Conservation (phyloP, 2,329 filamentous ascomycete genomes). For the Aciculosporium take region DNA sequence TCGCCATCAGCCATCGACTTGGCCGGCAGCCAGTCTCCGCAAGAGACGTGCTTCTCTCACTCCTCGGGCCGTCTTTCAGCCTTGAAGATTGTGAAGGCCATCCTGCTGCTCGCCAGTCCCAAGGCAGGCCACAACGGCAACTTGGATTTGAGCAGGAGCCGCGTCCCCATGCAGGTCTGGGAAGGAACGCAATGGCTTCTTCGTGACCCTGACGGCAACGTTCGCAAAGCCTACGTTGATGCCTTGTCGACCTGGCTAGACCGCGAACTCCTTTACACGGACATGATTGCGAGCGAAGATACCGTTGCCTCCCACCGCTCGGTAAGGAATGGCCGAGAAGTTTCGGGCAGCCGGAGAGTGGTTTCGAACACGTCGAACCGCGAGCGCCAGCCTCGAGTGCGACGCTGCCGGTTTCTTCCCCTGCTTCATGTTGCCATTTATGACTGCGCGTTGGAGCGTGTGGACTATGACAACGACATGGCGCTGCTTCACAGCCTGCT, state of each 20-base stretch:
- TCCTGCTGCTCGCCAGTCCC: slow-evolving; percentile 68
- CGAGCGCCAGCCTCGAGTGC: slow-evolving; percentile 37
- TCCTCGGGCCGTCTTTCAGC: slow-evolving; percentile 47
- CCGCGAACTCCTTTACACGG: slow-evolving; percentile 56
- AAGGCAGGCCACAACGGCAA: slow-evolving; percentile 43
- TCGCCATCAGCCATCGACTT: slow-evolving; percentile 24
- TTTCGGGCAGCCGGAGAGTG: slow-evolving; percentile 41
- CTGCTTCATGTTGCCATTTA: slow-evolving; percentile 80
- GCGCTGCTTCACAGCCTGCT: slow-evolving; percentile 65
- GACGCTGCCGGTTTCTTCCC: slow-evolving; percentile 60
- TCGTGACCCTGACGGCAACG: slow-evolving; percentile 60
- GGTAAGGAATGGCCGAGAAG: slow-evolving; percentile 26
- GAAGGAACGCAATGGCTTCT: slow-evolving; percentile 93
- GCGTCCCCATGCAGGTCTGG: slow-evolving; percentile 72
- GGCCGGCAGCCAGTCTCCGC: slow-evolving; percentile 27
- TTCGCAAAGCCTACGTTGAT: slow-evolving; percentile 75
- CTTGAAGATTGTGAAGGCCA: slow-evolving; percentile 66
- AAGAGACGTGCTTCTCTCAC: slow-evolving; percentile 39
- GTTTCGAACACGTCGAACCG: slow-evolving; percentile 52
- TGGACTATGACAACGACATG: slow-evolving; percentile 60
- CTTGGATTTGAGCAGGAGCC: slow-evolving; percentile 54
- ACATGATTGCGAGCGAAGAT: slow-evolving; percentile 49
- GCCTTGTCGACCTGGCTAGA: slow-evolving; percentile 74
- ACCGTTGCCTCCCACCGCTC: slow-evolving; percentile 31
- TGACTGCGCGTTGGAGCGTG: slow-evolving; percentile 65